Percentiles rank a stretch among this genome's conserved stretches.
Conservation (phyloP, 2,329 filamentous ascomycete species). For the Thelonectria blattea region DNA sequence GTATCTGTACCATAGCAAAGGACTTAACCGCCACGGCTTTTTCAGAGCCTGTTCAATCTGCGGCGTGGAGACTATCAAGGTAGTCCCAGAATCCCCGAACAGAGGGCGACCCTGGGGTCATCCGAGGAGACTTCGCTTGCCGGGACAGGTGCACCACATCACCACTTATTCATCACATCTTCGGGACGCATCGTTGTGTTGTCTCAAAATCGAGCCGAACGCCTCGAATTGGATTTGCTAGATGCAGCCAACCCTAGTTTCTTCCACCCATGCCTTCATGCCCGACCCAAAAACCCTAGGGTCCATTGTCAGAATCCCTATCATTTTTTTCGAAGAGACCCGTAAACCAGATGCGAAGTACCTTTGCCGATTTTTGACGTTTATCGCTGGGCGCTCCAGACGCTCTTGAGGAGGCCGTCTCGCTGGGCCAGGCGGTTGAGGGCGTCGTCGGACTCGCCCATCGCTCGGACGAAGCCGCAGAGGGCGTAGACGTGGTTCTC, state of each 20-base stretch:
- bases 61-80: slow-evolving; percentile 64
- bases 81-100: slow-evolving; percentile 63
- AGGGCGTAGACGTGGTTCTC: slow-evolving; percentile 98
- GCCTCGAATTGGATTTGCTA: slow-evolving; percentile 55
- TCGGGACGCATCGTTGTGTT: slow-evolving; percentile 43
- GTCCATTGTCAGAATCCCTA: slow-evolving; percentile 36
- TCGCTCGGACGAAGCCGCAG: slow-evolving; percentile 95
- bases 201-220: slow-evolving; percentile 54
- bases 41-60: slow-evolving; percentile 63
- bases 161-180: slow-evolving; percentile 39
- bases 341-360: slow-evolving; percentile 35
- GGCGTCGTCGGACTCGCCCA: slow-evolving; percentile 97
- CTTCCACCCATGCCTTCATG: slow-evolving; percentile 48
- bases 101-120: slow-evolving; percentile 42
- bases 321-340: slow-evolving; percentile 31
- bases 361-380: slow-evolving; percentile 35
- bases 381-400: slow-evolving; percentile 83
- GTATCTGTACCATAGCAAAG: slow-evolving; percentile 69
- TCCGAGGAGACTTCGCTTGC: slow-evolving; percentile 64
- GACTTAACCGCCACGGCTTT: slow-evolving; percentile 65
- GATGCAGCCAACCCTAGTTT: slow-evolving; percentile 51
- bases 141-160: slow-evolving; percentile 43
- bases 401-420: slow-evolving; percentile 95
- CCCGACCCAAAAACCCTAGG: slow-evolving; percentile 43
- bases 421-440: slow-evolving; percentile 95